These are phyloP conservation scores for Cenococcum geophilum DNA, from an alignment of 495 filamentous ascomycete species.

Conservation along the genomic window DNA sequence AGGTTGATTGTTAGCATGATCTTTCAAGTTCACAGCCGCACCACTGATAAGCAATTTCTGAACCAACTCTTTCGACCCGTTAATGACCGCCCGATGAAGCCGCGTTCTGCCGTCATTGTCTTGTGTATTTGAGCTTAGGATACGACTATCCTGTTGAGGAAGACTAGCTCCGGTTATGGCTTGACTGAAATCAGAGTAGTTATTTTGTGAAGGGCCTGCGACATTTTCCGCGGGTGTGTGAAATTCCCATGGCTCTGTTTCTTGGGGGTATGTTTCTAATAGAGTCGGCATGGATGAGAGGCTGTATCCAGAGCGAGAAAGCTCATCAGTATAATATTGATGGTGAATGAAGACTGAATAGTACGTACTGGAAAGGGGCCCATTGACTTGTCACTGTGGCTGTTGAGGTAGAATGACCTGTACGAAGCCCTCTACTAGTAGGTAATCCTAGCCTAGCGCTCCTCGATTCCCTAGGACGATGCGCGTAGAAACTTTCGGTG, in stretches of 20 bases:
- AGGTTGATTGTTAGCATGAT: neutral
- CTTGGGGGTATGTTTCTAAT: neutral
- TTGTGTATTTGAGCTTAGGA: neutral
- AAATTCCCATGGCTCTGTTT: neutral
- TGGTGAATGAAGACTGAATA: neutral
- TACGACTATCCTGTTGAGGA: neutral
- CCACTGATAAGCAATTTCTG: neutral
- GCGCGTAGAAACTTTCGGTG: neutral
- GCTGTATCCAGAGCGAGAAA: neutral
- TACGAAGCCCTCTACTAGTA: neutral
- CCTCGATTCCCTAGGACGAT: neutral
- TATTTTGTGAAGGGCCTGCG: neutral
- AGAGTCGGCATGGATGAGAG: neutral
- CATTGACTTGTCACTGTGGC: neutral
- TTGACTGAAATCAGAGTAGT: neutral
- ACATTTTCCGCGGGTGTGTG: neutral
- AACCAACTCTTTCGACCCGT: neutral
- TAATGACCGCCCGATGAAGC: neutral
- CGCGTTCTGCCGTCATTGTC: neutral
- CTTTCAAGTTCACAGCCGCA: neutral
- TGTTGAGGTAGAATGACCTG: neutral
- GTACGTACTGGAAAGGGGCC: neutral
- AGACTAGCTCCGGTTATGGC: neutral
- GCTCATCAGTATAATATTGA: neutral
- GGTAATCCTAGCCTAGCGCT: neutral